Base-by-base conservation (phyloP, 306 rosid species). In the Prinsepia uniflora region DNA sequence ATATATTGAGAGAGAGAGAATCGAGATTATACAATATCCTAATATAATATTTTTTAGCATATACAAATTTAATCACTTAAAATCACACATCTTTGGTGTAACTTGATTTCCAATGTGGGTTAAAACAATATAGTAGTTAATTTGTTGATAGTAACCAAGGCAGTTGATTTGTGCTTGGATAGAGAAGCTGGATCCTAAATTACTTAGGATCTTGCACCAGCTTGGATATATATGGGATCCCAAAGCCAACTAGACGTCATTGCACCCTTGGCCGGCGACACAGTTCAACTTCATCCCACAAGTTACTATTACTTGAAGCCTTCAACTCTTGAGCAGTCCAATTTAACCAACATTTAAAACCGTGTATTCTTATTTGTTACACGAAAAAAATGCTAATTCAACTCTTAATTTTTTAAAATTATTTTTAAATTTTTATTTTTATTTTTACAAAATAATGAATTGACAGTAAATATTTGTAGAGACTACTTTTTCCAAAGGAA, bases 181-280 rank as follows among this genome's bases (percentile, higher is more conserved):
- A 0, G 20, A 60, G 45, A 60, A 36, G 45, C 65, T 60, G 4
- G 36, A 30, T 30, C 1, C 65, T 17, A 61, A 39, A 6, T 24
- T 11, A 13, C 46, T 15, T 70, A 40, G 55, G 65, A 55, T 56
- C 74, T 8, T 20, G 74, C 34, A 18, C 65, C 43, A 42, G 45
- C 59, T 36, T 49, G n/a, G 18, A 61, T 8, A 17, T 7, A 52
- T 30, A 30, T 24, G 55, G 14, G 65, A 61, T 39, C 65, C 65
- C 24, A 60, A 60, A 8, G 22, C 65, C 65, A 15, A 36, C n/a
- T 15, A 14, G 20, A 10, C 43, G 7, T 60, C 1, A 20, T 59
- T 34, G 43, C 12, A 34, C 65, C 65, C 65, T 36, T 39, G 8
- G 22, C 10, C 36, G 65, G 11, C 7, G 46, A 8, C 20, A 61